Evolutionary conservation across 768 basidiomycete genomes (phyloP), one percentile per base, ranked within the genome.

Genomic region (Podaxis sp.): DNA sequence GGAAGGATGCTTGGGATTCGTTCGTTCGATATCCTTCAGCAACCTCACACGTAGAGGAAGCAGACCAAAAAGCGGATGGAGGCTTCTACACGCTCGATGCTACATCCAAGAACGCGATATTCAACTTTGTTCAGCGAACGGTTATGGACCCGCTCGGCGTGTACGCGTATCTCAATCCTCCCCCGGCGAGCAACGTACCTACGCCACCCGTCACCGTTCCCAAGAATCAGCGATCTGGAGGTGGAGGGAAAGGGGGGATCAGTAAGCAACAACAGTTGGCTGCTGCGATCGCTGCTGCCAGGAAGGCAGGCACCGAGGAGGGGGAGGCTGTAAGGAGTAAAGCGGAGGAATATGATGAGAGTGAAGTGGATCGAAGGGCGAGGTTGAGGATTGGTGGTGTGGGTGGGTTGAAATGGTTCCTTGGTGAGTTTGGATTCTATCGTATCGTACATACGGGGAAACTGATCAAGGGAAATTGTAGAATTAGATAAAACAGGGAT

Each of bases 371-470:
- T 68, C 76, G 89, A 51, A 82, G 79, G 52, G 92, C 89, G 7
- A 80, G 93, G 56, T 66, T 94, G 54, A 80, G 93, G 19, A 81
- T 90, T 12, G 84, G 85, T 33, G 89, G 85, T 2, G 77, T 94
- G 17, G 89, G 89, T 12, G 84, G 84, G 6, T 66, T 90, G 11
- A 78, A 78, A 64, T 90, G 87, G 84, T 69, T 89, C 3, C 56
- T 91, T 57, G 84, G 88, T 90, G 72, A 54, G 83, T 77, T 19
- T 38, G 8, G 6, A 8, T 26, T 33, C 7, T 56, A 4, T 30
- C 5, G 17, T n/a, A 9, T 22, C 17, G 48, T 40, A 33, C 33
- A 4, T 38, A 15, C 39, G 9, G 62, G n/a, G 22, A 60, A 11
- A 13, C 3, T 17, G 13, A 22, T 17, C 17, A 13, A 12, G 28